phyloP scores from a whole-genome alignment of 2,329 filamentous ascomycete genomes.

The Phaeosphaeria sp. region DNA sequence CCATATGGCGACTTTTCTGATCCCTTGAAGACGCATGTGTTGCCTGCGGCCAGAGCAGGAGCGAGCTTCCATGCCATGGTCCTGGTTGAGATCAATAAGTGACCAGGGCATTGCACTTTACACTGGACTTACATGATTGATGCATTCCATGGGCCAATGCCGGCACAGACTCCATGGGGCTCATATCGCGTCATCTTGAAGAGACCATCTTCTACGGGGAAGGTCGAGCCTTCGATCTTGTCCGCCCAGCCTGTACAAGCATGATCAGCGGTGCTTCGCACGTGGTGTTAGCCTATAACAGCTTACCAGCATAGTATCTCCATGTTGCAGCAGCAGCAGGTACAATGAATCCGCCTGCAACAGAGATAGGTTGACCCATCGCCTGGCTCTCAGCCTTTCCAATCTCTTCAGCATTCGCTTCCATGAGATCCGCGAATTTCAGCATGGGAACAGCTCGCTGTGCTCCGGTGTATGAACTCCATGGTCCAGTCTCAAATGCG shows the following conservation, averaged over 20 bases:
- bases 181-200: slow-evolving; percentile 28
- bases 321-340: background rate
- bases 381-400: slow-evolving; percentile 74
- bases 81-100: background rate
- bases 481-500: slow-evolving; percentile 19
- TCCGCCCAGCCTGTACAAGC: slow-evolving; percentile 59
- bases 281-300: slow-evolving; percentile 39
- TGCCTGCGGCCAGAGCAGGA: slow-evolving; percentile 42
- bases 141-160: slow-evolving; percentile 41
- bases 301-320: slow-evolving; percentile 62
- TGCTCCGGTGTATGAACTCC: slow-evolving; percentile 17
- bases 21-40: slow-evolving; percentile 38
- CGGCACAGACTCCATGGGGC: slow-evolving; percentile 38
- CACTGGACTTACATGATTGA: slow-evolving; percentile 17
- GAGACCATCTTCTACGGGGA: slow-evolving; percentile 12
- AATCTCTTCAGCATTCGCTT: slow-evolving; percentile 64
- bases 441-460: slow-evolving; percentile 4
- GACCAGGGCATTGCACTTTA: background rate
- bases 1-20: slow-evolving; percentile 38
- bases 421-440: slow-evolving; percentile 70
- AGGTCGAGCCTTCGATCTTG: slow-evolving; percentile 49
- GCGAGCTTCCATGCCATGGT: slow-evolving; percentile 37
- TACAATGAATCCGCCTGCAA: background rate
- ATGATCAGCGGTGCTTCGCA: background rate
- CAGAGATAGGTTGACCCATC: slow-evolving; percentile 70